Percentiles rank a stretch among this genome's conserved stretches.
Conservation (phyloP, 192 early-diverging fungal species). For the Kappamyces sp. region DNA sequence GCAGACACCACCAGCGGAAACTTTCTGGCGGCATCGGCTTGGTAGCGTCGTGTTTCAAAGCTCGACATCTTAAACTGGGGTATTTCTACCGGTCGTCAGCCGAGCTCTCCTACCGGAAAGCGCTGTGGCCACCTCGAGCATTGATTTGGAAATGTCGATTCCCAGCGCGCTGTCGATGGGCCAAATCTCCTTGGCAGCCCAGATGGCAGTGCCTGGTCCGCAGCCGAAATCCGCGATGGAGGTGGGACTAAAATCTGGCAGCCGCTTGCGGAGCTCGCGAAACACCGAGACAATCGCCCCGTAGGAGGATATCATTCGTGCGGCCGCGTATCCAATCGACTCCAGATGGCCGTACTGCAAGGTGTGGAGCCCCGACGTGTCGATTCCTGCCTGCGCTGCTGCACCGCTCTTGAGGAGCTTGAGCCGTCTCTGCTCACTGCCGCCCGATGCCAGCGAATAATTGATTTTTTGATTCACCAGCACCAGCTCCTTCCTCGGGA, state of each 20-base stretch:
- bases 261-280: slow-evolving; percentile 50
- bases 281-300: slow-evolving; percentile 66
- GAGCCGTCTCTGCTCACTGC: no score
- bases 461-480: no score
- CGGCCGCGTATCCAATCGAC: slow-evolving; percentile 64
- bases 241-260: slow-evolving; percentile 55
- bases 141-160: slow-evolving; percentile 70
- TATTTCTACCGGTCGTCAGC: not conserved
- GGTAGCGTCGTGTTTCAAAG: slow-evolving; percentile 50
- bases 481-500: no score
- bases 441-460: no score
- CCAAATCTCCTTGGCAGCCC: slow-evolving; percentile 65
- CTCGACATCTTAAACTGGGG: slow-evolving; percentile 14
- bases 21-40: not conserved
- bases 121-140: slow-evolving; percentile 64
- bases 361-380: slow-evolving; percentile 44
- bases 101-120: slow-evolving; percentile 20
- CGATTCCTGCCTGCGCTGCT: no score
- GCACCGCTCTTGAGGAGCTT: no score
- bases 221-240: slow-evolving; percentile 73
- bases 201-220: slow-evolving; percentile 77
- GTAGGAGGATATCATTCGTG: slow-evolving; percentile 55
- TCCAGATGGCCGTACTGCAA: slow-evolving; percentile 68
- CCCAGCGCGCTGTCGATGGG: slow-evolving; percentile 46
- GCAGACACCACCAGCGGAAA: slow-evolving; percentile 69